Evolutionary conservation across 495 filamentous ascomycete genomes (phyloP), one percentile per base, ranked within the genome.

Genomic region (Aspergillus kassunensis): DNA sequence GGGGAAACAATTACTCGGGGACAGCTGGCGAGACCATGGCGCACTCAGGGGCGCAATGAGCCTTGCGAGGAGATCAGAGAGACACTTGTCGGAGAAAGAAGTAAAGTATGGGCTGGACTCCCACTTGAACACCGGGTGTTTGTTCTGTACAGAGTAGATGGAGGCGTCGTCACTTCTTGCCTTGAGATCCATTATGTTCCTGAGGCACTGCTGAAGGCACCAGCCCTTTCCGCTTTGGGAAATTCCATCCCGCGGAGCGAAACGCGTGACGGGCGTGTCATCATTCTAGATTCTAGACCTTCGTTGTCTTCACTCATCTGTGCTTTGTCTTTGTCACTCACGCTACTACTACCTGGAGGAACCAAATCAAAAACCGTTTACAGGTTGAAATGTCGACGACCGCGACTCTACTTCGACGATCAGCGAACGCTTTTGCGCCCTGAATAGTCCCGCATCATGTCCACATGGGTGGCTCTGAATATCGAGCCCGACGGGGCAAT

Each of bases 11-110:
- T 61, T 79, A 95, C 90, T 93, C 90, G 64, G 90, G 89, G 49
- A 95, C 88, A 71, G 88, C 87, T 69, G 89, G 89, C 74, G 83
- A 82, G 73, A 92, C 86, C 89, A 95, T 95, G 62, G 77, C 76
- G 75, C 70, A 53, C 60, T 56, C 59, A 61, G 41, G 48, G 56
- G 60, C 58, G 66, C 59, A 59, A 44, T 25, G 45, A 46, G 24
- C 16, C 31, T 23, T 36, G 45, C 24, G 30, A 24, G 40, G 20
- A 21, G 39, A 25, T 20, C 11, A 36, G 39, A 5, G 30, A 39
- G 27, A 13, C 41, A 21, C 31, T 3, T 25, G 27, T 25, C 39
- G 23, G 9, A 23, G 11, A 29, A 42, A 31, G 15, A 42, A 52
- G 41, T 40, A 53, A 56, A 46, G 36, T 43, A 44, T 24, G 30